These are phyloP conservation scores for Coprinopsis marcescibilis DNA, from an alignment of 768 basidiomycete genomes.

Conservation along the genomic window DNA sequence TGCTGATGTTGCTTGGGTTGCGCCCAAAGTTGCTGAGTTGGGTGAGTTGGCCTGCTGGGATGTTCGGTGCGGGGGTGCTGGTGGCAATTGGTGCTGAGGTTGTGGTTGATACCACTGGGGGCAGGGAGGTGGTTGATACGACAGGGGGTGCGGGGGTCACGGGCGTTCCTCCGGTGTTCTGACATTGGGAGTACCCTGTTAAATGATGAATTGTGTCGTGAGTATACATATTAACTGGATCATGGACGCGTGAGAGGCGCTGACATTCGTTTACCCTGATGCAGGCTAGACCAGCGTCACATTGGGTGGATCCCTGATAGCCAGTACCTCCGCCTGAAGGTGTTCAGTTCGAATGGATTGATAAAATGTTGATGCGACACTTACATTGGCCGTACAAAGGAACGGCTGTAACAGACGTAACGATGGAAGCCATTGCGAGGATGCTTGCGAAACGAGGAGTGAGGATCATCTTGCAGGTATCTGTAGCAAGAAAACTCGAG, in stretches of 20 bases:
- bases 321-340: conserved; percentile 12
- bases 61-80: conserved; percentile 10
- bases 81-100: conserved; percentile 4
- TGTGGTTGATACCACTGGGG: conserved; percentile 6
- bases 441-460: background rate
- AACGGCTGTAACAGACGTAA: background rate
- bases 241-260: conserved; percentile 1
- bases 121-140: background rate
- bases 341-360: background rate
- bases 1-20: conserved; percentile 13
- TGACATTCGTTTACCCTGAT: conserved; percentile 11
- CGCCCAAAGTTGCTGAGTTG: conserved; percentile 7
- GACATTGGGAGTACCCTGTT: conserved; percentile 14
- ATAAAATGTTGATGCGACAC: background rate
- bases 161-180: too few relatives aligned
- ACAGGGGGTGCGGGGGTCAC: conserved; percentile 1
- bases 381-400: background rate
- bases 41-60: conserved; percentile 13
- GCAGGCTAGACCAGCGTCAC: conserved; percentile 10
- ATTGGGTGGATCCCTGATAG: conserved; percentile 9
- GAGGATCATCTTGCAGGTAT: background rate
- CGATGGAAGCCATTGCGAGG: background rate
- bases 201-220: background rate
- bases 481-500: too few relatives aligned
- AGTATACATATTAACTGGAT: background rate